A percentile compares a stretch with the other conserved stretches of the same genome.
Evolutionary conservation across 176 grass and related monocot genomes (phyloP).

Genomic region (Rhynchospora tenuis): DNA sequence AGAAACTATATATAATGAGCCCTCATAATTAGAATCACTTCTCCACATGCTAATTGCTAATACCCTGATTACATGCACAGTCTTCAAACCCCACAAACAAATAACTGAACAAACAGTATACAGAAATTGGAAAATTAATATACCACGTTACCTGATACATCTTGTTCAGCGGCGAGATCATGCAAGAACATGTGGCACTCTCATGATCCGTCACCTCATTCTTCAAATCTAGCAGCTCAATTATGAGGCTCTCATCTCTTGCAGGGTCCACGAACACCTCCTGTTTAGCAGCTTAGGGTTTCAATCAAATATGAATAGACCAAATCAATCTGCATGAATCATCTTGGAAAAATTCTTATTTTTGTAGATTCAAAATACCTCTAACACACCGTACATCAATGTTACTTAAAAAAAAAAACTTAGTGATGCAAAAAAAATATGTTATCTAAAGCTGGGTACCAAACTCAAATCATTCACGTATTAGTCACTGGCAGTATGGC

Average conservation of each 20-base stretch:
- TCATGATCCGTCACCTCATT: slow-evolving; percentile 53
- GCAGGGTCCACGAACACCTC: slow-evolving; percentile 63
- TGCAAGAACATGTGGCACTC: slow-evolving; percentile 75
- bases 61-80: background rate
- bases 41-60: background rate
- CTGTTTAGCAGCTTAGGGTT: slow-evolving; percentile 20
- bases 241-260: slow-evolving; percentile 84
- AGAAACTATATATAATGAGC: too few relatives aligned
- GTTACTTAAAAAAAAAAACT: too few relatives aligned
- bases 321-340: background rate
- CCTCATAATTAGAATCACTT: too few relatives aligned
- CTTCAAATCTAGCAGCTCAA: slow-evolving; percentile 94
- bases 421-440: too few relatives aligned
- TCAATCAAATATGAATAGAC: background rate
- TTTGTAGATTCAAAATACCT: too few relatives aligned
- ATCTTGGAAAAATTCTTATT: too few relatives aligned
- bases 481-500: too few relatives aligned
- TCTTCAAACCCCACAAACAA: background rate
- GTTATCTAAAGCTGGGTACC: too few relatives aligned
- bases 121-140: background rate
- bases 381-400: too few relatives aligned
- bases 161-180: slow-evolving; percentile 80
- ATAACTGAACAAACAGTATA: background rate
- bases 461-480: too few relatives aligned
- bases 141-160: slow-evolving; percentile 64